Conservation (phyloP, 129 eudicot species). For the Flaveria bidentis region DNA sequence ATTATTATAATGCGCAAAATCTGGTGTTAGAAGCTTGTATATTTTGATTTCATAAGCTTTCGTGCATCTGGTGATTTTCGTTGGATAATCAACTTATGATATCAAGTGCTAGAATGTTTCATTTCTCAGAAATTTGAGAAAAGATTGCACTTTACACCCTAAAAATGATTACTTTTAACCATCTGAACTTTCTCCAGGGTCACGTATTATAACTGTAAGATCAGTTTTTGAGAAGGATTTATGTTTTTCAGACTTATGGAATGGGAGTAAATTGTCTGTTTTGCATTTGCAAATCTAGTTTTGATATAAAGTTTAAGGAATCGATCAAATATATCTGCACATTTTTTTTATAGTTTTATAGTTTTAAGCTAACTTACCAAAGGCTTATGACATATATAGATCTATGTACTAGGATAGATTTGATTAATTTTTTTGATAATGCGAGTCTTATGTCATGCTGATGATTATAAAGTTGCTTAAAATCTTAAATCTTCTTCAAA, state of each 20-base stretch:
- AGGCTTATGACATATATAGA: neutral
- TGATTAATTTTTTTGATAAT: no score
- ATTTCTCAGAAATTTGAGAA: neutral
- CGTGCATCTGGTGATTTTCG: neutral
- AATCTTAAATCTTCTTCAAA: neutral
- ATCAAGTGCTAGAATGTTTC: neutral
- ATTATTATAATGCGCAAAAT: neutral
- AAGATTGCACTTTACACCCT: neutral
- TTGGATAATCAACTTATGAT: neutral
- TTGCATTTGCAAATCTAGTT: neutral
- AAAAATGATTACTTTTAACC: neutral
- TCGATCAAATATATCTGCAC: neutral
- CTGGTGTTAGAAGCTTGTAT: neutral
- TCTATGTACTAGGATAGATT: no score
- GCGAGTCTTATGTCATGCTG: neutral
- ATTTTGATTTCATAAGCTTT: neutral
- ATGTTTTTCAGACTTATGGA: no score
- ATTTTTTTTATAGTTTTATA: neutral
- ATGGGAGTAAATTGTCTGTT: neutral
- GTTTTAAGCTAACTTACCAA: neutral
- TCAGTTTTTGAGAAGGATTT: no score
- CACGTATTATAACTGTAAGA: no score
- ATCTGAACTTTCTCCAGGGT: neutral
- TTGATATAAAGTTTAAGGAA: neutral
- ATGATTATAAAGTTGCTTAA: neutral